A percentile compares a stretch with the other conserved stretches of the same genome.
phyloP scores from a whole-genome alignment of 345 rosid species.

The Ricinus communis region DNA sequence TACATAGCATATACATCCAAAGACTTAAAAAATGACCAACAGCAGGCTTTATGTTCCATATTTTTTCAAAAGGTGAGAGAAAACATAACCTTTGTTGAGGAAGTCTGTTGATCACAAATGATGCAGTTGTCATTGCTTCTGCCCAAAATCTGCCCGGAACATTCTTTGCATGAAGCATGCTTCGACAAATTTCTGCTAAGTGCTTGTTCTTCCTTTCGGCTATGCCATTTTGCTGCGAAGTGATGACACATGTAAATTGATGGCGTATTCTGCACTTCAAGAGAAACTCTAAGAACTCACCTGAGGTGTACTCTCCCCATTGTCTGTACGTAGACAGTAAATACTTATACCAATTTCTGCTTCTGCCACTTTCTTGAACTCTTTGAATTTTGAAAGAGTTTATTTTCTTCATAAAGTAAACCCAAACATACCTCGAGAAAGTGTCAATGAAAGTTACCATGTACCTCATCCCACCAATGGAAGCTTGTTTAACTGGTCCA shows the following conservation, averaged over 20 bases:
- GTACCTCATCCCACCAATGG: background rate
- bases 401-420: constrained; percentile 1
- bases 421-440: background rate
- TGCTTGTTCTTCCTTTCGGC: background rate
- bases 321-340: background rate
- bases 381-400: too few relatives aligned
- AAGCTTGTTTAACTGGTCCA: background rate
- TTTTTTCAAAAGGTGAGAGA: constrained; percentile 4
- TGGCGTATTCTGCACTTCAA: background rate
- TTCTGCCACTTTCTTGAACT: background rate
- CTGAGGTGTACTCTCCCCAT: background rate
- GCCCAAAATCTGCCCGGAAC: background rate
- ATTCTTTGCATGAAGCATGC: background rate
- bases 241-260: constrained; percentile 2
- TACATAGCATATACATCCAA: background rate
- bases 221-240: background rate
- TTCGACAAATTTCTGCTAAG: background rate
- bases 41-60: background rate
- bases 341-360: background rate
- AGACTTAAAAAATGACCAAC: background rate
- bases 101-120: constrained; percentile 1
- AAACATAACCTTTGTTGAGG: background rate
- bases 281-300: background rate
- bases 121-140: background rate
- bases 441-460: background rate